phyloP scores from a whole-genome alignment of 108 stramenopile genomes.

The Aurantiochytrium sp. region DNA sequence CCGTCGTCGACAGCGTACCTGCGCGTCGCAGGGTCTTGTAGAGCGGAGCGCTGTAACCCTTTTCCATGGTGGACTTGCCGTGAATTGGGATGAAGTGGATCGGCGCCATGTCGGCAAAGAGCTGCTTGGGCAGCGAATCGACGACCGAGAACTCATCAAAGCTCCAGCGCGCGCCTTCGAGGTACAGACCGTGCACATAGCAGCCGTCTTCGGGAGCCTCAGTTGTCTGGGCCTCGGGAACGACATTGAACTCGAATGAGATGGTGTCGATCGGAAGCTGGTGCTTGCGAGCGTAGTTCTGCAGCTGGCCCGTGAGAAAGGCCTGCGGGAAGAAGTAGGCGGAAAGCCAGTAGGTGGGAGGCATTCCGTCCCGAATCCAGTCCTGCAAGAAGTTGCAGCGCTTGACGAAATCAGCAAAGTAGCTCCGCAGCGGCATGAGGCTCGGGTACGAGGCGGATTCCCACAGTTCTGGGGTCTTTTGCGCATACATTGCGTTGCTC shows the following conservation, averaged over 20 bases:
- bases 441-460: slow-evolving; percentile 54
- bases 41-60: slow-evolving; percentile 36
- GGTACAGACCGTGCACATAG: slow-evolving; percentile 56
- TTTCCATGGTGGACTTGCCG: background rate
- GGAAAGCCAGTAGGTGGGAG: slow-evolving; percentile 54
- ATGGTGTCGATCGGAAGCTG: slow-evolving; percentile 57
- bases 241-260: slow-evolving; percentile 48
- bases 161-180: slow-evolving; percentile 61
- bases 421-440: slow-evolving; percentile 51
- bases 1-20: slow-evolving; percentile 64
- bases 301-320: slow-evolving; percentile 58
- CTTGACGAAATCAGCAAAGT: slow-evolving; percentile 47
- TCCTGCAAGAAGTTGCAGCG: slow-evolving; percentile 44
- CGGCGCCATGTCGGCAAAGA: slow-evolving; percentile 50
- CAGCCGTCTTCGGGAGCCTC: slow-evolving; percentile 44
- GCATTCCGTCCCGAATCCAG: slow-evolving; percentile 53
- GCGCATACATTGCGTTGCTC: slow-evolving; percentile 42
- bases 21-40: slow-evolving; percentile 51
- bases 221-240: background rate
- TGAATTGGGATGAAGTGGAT: background rate
- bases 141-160: slow-evolving; percentile 11
- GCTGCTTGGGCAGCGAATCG: slow-evolving; percentile 54
- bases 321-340: slow-evolving; percentile 64
- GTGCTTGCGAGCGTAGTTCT: slow-evolving; percentile 54
- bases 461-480: slow-evolving; percentile 54